phyloP scores from a whole-genome alignment of 2,329 filamentous ascomycete genomes.

The Beauveria sp. region DNA sequence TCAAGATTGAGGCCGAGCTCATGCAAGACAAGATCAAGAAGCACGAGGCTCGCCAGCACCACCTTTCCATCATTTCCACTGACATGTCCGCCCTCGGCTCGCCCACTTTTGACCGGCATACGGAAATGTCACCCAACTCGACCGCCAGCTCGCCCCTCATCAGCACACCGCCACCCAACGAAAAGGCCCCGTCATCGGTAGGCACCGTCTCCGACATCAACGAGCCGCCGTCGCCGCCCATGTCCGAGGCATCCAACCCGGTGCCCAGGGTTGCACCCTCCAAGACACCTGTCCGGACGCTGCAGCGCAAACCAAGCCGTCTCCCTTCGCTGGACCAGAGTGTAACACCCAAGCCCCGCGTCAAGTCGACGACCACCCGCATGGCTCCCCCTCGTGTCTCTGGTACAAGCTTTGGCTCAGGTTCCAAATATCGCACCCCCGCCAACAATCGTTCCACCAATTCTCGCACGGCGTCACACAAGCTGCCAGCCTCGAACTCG shows the following conservation, averaged over 20 bases:
- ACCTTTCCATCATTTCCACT: conserved; percentile 52
- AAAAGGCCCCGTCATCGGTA: conserved; percentile 48
- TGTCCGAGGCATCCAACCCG: conserved; percentile 73
- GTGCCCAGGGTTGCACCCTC: conserved; percentile 42
- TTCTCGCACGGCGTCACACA: conserved; percentile 43
- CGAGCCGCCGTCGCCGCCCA: conserved; percentile 87
- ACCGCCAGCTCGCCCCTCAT: conserved; percentile 87
- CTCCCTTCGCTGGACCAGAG: conserved; percentile 48
- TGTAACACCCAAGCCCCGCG: conserved; percentile 50
- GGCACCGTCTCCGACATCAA: conserved; percentile 56
- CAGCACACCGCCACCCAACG: conserved; percentile 71
- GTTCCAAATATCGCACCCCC: conserved; percentile 42
- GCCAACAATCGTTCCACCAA: conserved; percentile 41
- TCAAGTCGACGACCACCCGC: conserved; percentile 32
- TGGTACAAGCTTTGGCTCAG: conserved; percentile 25
- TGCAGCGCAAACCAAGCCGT: conserved; percentile 38
- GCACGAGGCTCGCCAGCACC: conserved; percentile 41
- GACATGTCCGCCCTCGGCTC: conserved; percentile 59
- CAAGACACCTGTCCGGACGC: conserved; percentile 26
- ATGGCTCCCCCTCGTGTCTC: conserved; percentile 36
- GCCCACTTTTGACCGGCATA: conserved; percentile 63
- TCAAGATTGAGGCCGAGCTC: conserved; percentile 93
- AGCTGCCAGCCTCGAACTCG: conserved; percentile 56
- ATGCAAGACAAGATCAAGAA: conserved; percentile 88
- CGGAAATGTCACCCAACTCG: conserved; percentile 69